Evolutionary conservation across 495 filamentous ascomycete species (phyloP), one percentile per base, ranked within the genome.

Genomic region (Penicillium diatomitis): DNA sequence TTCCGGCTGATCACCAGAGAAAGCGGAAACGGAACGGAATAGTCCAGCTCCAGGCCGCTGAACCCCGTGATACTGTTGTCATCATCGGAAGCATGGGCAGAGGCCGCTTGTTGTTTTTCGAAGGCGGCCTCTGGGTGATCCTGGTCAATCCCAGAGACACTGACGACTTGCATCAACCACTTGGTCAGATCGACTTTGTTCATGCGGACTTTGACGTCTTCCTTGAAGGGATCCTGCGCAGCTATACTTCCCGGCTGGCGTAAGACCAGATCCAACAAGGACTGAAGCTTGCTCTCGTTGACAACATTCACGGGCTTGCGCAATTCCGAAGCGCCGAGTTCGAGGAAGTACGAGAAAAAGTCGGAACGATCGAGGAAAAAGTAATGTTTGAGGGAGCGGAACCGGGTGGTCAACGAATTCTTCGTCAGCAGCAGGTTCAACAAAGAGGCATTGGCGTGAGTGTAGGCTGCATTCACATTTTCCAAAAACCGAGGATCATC

Each of bases 321-420:
- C 30, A 98, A 74, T 63, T 98, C 92, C 0, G 88, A 90, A 12
- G 83, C 70, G 41, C 85, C 81, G 0, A 98, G 82, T 55, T 98
- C 92, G 42, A 97, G 81, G 67, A 98, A 98, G 64, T 96, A 94
- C 8, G 88, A 85, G 68, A 98, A 98, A 66, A 95, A 98, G 60
- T 98, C 92, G 2, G 92, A 96, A 3, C 90, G 84, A 54, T 97
- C 91, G 37, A 97, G 81, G 77, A 98, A 98, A 69, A 96, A 98
- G 69, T 98, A 98, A 65, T 97, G 94, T 67, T 98, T 98, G 20
- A 98, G 69, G 3, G 90, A 96, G 12, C 84, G 78, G 35, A 98
- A 75, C 39, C 92, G 78, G 11, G 86, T 86, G 0, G 90, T 90
- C 20, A 98, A 79, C 4, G 83, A 86, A 62, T 98, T 92, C 6